Base-by-base conservation (phyloP, 106 monocot genomes). In the Chionographis japonica region DNA sequence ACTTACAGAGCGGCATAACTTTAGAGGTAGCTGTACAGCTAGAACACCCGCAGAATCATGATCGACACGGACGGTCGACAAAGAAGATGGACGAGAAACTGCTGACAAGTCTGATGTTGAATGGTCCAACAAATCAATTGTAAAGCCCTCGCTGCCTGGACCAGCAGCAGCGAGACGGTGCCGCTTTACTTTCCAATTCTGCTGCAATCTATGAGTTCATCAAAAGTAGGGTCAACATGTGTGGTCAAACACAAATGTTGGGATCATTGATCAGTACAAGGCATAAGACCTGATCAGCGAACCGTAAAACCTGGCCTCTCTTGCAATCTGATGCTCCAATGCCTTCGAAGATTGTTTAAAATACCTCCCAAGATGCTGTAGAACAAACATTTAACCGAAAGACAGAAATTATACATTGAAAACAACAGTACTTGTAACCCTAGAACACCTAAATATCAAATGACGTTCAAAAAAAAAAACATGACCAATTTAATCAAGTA, bases 161-260 rank as follows among this genome's bases (percentile, higher is more conserved):
- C 72, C 86, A 78, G 70, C 50, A 46, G 62, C 56, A 37, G 58
- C 68, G 18, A 81, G 19, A 60, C 92, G 97, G 17, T 89, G 95
- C 52, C 97, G 84, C 65, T 98, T 98, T 13, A 98, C 89, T 76
- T 98, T 98, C 97, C 97, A 98, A 64, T 98, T 92, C 65, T 90
- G 84, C 80, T 98, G 97, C 72, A 98, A 65, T 70, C 97, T 98
- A 79, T 73, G 17, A 63, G 17, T 16, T 63, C 20, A 65, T 59
- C n/a, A 66, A 58, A 71, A 19, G 12, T 40, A 65, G 74, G 63
- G 38, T 19, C 19, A 58, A 53, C 11, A 18, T 8, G 3, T 56
- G 20, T 46, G 59, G 20, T 20, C 20, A 17, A 56, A 51, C 54
- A 70, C 17, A 11, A 64, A 63, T 43, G 10, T 38, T 8, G 49